Evolutionary conservation across 2,329 filamentous ascomycete genomes (phyloP), one percentile per base, ranked within the genome.

Genomic region (Aspergillus awamori): DNA sequence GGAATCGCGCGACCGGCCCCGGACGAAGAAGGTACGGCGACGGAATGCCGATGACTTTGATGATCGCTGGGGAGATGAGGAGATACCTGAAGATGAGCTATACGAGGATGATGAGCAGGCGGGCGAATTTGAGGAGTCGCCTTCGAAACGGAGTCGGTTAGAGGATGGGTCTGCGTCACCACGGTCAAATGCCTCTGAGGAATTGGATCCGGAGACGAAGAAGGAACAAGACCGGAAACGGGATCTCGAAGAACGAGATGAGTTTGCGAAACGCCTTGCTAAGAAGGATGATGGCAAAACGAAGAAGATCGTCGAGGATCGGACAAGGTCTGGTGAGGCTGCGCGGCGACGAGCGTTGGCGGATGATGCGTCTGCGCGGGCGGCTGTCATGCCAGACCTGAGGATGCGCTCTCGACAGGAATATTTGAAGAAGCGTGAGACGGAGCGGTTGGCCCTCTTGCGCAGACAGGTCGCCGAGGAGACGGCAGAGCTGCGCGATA

Each of bases 401-500:
- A 86, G 95, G 45, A 83, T 95, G 71, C 86, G 92, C 33, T 96
- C 93, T 3, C 87, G 95, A 63, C 93, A 97, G 72, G 89, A 95
- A 67, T 99, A 99, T 72, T 83, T 99, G 30, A 92, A 93, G 77
- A 98, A 99, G 81, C 86, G 95, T 65, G 93, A 97, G 74, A 83
- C 89, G 0, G 92, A 98, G 76, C 87, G 92, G 62, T 79, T 99
- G 15, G 91, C 91, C 0, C 79, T 99, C n/a, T 79, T 99, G 53
- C 87, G 93, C 33, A 92, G 91, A 70, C 94, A 98, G 72, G 95
- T 99, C 2, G 87, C 87, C 0, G 94, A 98, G 68, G 95, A 99
- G 75, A 88, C 88, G 1, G 87, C 89, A 22, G 93, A 97, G 74
- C 77, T 96, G 57, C 84, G 87, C 51, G 91, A 90, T 45, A 92